These are phyloP conservation scores for Aspergillus persii DNA, from an alignment of 2,329 filamentous ascomycete genomes.

Conservation along the genomic window DNA sequence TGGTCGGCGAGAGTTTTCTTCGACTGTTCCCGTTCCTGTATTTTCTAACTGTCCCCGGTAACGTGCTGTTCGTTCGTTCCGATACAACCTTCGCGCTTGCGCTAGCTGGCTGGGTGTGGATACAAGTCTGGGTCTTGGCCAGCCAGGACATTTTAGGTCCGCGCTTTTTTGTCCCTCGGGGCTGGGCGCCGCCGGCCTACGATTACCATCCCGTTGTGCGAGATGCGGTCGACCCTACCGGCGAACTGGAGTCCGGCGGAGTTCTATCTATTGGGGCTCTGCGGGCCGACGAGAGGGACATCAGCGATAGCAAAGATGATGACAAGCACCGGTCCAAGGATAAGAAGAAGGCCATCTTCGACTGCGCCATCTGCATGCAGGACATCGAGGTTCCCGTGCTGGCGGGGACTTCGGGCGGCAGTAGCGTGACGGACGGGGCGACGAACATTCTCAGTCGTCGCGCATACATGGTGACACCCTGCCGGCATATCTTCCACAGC, in stretches of 20 bases:
- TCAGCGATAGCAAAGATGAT: slow-evolving; percentile 39
- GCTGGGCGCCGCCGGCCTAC: slow-evolving; percentile 67
- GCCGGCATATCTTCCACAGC: slow-evolving; percentile 92
- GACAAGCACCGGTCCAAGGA: slow-evolving; percentile 42
- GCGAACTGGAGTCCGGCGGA: slow-evolving; percentile 74
- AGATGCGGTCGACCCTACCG: slow-evolving; percentile 52
- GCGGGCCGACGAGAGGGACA: slow-evolving; percentile 45
- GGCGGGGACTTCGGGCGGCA: slow-evolving; percentile 50
- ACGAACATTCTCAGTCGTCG: slow-evolving; percentile 73
- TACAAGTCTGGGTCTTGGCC: slow-evolving; percentile 75
- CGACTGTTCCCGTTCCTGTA: slow-evolving; percentile 80
- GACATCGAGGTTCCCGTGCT: slow-evolving; percentile 85
- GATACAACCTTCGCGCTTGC: slow-evolving; percentile 65
- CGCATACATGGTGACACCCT: slow-evolving; percentile 96
- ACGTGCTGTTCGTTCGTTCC: slow-evolving; percentile 74
- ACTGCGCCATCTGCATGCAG: slow-evolving; percentile 95
- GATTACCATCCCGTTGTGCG: slow-evolving; percentile 91
- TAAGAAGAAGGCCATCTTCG: slow-evolving; percentile 64
- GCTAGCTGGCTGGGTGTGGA: slow-evolving; percentile 77
- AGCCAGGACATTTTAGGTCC: slow-evolving; percentile 84
- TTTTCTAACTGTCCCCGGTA: slow-evolving; percentile 74
- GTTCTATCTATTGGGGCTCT: slow-evolving; percentile 73
- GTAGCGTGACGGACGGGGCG: slow-evolving; percentile 42
- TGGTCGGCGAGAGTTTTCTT: slow-evolving; percentile 76
- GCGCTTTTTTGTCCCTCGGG: slow-evolving; percentile 74